Conservation (phyloP, 1,284 basidiomycete genomes). For the Pascua sp. region DNA sequence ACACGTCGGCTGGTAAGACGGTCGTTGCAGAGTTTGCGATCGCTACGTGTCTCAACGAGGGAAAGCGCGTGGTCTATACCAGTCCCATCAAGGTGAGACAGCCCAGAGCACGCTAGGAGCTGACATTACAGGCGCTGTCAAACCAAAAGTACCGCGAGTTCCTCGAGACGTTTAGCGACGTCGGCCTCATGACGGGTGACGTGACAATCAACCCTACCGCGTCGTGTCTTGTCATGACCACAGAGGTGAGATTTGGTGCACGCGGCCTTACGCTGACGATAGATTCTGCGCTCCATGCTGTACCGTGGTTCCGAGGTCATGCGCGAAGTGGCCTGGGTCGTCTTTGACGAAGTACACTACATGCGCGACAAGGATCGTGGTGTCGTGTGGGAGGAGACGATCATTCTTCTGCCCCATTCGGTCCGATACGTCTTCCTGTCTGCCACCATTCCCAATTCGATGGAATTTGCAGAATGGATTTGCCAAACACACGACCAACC, state of each 20-base stretch:
- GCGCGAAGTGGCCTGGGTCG: conserved; percentile 99
- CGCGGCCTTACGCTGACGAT: not conserved
- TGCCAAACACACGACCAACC: conserved; percentile 95
- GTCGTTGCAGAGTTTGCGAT: conserved; percentile 99
- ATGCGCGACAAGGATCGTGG: conserved; percentile 89
- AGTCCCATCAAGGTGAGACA: conserved; percentile 92
- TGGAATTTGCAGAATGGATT: conserved; percentile 99
- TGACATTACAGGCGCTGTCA: conserved; percentile 69
- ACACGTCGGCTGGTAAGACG: conserved; percentile 99
- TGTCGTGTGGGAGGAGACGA: conserved; percentile 75
- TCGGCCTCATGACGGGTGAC: conserved; percentile 99
- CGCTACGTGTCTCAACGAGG: conserved; percentile 89
- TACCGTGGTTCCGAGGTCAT: conserved; percentile 98
- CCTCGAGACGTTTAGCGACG: conserved; percentile 93
- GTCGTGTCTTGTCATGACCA: conserved; percentile 98
- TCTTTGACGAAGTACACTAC: conserved; percentile 99
- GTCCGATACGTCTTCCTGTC: conserved; percentile 99
- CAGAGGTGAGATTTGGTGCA: conserved; percentile 74
- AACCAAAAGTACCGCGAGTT: conserved; percentile 99
- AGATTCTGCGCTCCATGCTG: conserved; percentile 98
- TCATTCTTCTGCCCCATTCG: conserved; percentile 91
- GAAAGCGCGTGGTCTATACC: conserved; percentile 90
- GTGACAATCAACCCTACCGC: conserved; percentile 99
- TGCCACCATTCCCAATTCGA: conserved; percentile 99
- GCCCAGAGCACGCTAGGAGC: no score